Percentiles rank a stretch among this genome's conserved stretches.
Conservation (phyloP, 345 rosid genomes). For the Mangifera indica region DNA sequence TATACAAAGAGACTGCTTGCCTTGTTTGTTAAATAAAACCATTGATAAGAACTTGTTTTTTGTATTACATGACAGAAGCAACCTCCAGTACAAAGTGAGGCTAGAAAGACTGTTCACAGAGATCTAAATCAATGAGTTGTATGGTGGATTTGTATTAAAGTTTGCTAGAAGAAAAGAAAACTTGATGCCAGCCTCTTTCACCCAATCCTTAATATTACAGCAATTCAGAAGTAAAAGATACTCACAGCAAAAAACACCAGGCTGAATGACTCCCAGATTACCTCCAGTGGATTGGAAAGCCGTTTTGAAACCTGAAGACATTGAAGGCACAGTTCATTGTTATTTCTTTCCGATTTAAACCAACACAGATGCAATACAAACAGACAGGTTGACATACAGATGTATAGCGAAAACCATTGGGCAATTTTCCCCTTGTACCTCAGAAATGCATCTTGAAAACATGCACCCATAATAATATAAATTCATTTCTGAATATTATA, state of each 20-base stretch:
- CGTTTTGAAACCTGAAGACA: slow-evolving; percentile 59
- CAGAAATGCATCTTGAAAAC: not conserved
- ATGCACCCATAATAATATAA: not conserved
- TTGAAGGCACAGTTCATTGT: slow-evolving; percentile 1
- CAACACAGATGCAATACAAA: not conserved
- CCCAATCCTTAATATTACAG: not conserved
- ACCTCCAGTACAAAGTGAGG: too few species aligned
- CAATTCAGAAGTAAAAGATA: slow-evolving; percentile 18
- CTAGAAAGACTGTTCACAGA: not conserved
- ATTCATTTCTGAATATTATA: slow-evolving; percentile 3
- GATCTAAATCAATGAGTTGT: not conserved
- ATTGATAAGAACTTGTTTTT: too few species aligned
- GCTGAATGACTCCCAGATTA: slow-evolving; percentile 94
- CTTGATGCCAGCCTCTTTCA: not conserved
- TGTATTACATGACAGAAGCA: too few species aligned
- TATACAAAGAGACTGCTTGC: too few species aligned
- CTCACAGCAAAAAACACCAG: slow-evolving; percentile 95
- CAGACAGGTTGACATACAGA: not conserved
- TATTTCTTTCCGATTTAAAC: not conserved
- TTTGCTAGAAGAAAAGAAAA: not conserved
- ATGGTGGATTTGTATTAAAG: not conserved
- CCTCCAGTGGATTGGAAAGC: slow-evolving; percentile 84
- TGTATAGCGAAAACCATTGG: not conserved
- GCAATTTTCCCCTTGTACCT: not conserved
- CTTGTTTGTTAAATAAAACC: too few species aligned